Percentiles rank a stretch among this genome's conserved stretches.
These are phyloP conservation scores for Phanerodontia chrysosporium DNA, from an alignment of 768 basidiomycete species.

Conservation along the genomic window DNA sequence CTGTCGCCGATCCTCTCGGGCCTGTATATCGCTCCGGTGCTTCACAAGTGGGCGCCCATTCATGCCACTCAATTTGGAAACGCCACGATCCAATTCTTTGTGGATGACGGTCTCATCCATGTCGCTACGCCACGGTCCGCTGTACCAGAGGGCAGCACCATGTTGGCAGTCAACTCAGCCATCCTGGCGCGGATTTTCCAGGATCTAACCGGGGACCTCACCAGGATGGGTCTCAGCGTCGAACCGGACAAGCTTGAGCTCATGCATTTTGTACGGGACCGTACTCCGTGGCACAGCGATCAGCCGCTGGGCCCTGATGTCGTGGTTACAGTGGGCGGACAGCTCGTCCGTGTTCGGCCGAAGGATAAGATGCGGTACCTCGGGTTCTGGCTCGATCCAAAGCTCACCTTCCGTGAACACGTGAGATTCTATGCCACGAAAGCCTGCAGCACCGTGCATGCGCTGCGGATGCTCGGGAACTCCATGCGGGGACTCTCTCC, in stretches of 20 bases:
- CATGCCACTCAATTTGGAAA: no score
- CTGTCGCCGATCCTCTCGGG: constrained; percentile 15
- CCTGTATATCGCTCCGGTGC: constrained; percentile 12
- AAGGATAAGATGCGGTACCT: constrained; percentile 10
- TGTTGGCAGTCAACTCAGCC: not conserved
- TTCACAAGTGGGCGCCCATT: constrained; percentile 7
- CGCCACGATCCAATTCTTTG: constrained; percentile 11
- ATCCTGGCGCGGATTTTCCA: not conserved
- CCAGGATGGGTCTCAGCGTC: constrained; percentile 1
- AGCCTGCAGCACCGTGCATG: constrained; percentile 9
- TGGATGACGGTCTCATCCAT: constrained; percentile 13
- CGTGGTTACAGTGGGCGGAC: not conserved
- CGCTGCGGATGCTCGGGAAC: constrained; percentile 16
- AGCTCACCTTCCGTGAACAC: constrained; percentile 10
- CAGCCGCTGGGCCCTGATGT: not conserved
- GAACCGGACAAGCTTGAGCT: constrained; percentile 14
- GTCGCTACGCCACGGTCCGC: not conserved
- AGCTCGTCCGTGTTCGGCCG: not conserved
- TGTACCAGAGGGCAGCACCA: not conserved
- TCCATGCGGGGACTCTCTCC: constrained; percentile 15
- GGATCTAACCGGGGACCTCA: not conserved
- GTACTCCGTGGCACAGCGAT: not conserved
- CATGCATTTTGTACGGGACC: constrained; percentile 8
- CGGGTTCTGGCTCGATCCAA: constrained; percentile 14
- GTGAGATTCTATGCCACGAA: constrained; percentile 11